Conservation (phyloP, 805 yeast genomes). For the Pichia heedii region DNA sequence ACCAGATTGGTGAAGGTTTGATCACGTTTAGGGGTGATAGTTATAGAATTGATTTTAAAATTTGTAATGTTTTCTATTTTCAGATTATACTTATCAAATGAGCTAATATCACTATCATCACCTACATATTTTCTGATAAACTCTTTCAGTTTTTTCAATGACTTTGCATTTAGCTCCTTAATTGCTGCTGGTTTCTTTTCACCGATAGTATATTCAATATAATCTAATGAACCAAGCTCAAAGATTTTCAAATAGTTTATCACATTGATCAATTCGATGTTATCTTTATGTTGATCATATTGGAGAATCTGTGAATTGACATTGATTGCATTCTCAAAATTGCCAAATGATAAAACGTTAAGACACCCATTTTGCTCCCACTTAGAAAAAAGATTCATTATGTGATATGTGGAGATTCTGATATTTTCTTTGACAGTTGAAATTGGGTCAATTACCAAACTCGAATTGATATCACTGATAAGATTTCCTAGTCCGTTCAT, state of each 20-base stretch:
- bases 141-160: slow-evolving; percentile 1
- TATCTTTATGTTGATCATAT: background rate
- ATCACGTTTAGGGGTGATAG: background rate
- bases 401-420: slow-evolving; percentile 1
- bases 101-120: background rate
- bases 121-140: slow-evolving; percentile 1
- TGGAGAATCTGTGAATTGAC: background rate
- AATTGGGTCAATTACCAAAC: background rate
- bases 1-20: background rate
- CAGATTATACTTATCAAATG: background rate
- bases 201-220: background rate
- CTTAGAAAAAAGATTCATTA: background rate
- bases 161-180: background rate
- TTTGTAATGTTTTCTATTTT: background rate
- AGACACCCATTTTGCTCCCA: slow-evolving; percentile 6
- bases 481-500: background rate
- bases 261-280: background rate
- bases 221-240: background rate
- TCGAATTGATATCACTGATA: background rate
- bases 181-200: too few relatives aligned
- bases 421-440: background rate
- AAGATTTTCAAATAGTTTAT: slow-evolving; percentile 3
- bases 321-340: background rate
- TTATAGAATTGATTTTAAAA: background rate
- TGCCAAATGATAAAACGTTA: background rate